phyloP scores from a whole-genome alignment of 768 basidiomycete genomes.

The Termitomyces sp. region DNA sequence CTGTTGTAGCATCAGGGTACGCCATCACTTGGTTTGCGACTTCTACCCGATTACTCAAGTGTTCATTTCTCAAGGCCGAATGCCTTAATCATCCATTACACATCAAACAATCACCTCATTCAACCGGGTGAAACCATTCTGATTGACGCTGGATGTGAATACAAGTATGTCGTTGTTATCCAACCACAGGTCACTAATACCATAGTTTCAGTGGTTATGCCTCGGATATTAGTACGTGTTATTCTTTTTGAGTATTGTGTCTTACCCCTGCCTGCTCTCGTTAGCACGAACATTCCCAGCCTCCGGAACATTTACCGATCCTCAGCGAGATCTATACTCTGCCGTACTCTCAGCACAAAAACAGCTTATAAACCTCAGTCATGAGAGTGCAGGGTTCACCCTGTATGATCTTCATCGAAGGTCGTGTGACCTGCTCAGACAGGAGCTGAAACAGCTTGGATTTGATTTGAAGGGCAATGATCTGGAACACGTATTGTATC shows the following conservation, averaged over 20 bases:
- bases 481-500: conserved; percentile 78
- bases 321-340: conserved; percentile 83
- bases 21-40: conserved; percentile 11
- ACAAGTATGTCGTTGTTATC: conserved; percentile 52
- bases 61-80: conserved; percentile 53
- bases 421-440: conserved; percentile 60
- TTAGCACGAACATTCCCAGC: conserved; percentile 86
- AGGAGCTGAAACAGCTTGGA: conserved; percentile 76
- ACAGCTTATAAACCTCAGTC: conserved; percentile 55
- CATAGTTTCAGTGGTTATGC: conserved; percentile 73
- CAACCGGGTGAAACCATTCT: conserved; percentile 70
- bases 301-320: conserved; percentile 68
- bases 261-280: not conserved
- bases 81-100: conserved; percentile 91
- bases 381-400: conserved; percentile 48
- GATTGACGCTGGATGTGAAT: conserved; percentile 92
- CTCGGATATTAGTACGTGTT: conserved; percentile 81
- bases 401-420: conserved; percentile 74
- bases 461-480: conserved; percentile 56
- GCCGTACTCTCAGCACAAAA: conserved; percentile 75
- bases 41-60: not conserved
- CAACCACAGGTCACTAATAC: not conserved
- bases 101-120: conserved; percentile 79
- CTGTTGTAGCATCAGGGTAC: conserved; percentile 93
- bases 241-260: not conserved